These are phyloP conservation scores for Chalciporus piperatus DNA, from an alignment of 768 basidiomycete genomes.

Conservation along the genomic window DNA sequence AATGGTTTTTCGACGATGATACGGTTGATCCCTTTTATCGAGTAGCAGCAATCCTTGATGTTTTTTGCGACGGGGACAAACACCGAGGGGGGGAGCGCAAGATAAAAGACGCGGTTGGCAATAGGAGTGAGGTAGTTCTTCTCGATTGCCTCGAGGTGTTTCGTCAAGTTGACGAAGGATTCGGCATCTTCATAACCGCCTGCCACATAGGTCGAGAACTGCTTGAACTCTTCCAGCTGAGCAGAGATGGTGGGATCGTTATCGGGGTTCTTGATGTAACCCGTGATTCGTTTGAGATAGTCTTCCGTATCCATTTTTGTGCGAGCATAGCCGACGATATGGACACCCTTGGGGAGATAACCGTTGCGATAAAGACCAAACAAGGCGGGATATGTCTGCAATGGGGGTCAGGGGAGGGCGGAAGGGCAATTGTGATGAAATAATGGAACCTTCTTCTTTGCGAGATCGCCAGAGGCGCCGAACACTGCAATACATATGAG, in stretches of 20 bases:
- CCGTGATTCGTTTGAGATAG: constrained; percentile 79
- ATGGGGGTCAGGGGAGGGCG: constrained; percentile 39
- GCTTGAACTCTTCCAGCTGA: constrained; percentile 82
- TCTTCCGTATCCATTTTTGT: constrained; percentile 89
- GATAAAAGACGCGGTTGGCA: constrained; percentile 89
- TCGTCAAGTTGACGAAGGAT: constrained; percentile 75
- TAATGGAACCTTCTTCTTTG: constrained; percentile 90
- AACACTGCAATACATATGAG: constrained; percentile 58
- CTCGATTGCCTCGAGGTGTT: constrained; percentile 78
- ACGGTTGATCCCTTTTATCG: constrained; percentile 70
- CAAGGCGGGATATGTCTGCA: constrained; percentile 90
- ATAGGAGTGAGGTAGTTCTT: constrained; percentile 57
- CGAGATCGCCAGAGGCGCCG: constrained; percentile 95
- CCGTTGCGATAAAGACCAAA: constrained; percentile 82
- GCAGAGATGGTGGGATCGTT: constrained; percentile 55
- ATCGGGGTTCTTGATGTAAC: constrained; percentile 80
- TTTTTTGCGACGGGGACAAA: constrained; percentile 88
- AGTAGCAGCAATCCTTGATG: constrained; percentile 80
- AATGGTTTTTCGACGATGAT: constrained; percentile 99
- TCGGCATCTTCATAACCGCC: constrained; percentile 86
- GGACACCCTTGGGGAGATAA: constrained; percentile 77
- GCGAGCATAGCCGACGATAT: constrained; percentile 95
- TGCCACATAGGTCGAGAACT: constrained; percentile 73
- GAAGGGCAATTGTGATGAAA: not conserved
- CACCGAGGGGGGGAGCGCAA: constrained; percentile 96